A percentile compares a stretch with the other conserved stretches of the same genome.
Conservation (phyloP, 2,329 filamentous ascomycete genomes). For the Exophiala sideris region DNA sequence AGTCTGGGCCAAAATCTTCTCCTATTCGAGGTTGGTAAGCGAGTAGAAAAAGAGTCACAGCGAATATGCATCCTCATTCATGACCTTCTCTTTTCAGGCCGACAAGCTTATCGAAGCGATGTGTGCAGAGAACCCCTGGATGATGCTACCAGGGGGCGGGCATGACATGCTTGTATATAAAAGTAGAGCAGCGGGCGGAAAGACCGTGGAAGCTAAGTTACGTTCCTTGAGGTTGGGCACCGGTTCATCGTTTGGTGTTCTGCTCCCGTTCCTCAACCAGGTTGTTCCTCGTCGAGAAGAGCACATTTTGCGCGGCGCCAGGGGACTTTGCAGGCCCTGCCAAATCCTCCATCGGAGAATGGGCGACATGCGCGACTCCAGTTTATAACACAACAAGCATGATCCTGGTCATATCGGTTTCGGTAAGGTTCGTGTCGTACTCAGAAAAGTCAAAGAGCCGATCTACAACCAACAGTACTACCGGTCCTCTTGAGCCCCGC, state of each 20-base stretch:
- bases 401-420: slow-evolving; percentile 9
- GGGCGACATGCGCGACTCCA: slow-evolving; percentile 7
- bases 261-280: neutral
- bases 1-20: slow-evolving; percentile 5
- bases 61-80: no score
- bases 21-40: neutral
- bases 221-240: neutral
- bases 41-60: no score
- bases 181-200: no score
- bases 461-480: neutral
- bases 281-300: neutral
- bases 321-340: slow-evolving; percentile 3
- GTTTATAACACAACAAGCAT: slow-evolving; percentile 7
- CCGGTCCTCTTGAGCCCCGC: slow-evolving; percentile 2
- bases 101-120: no score
- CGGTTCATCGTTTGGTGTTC: neutral
- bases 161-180: no score
- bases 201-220: no score
- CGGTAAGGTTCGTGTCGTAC: slow-evolving; percentile 5
- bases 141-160: no score
- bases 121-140: no score
- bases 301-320: neutral
- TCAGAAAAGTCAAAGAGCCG: slow-evolving; percentile 5
- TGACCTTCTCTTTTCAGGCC: no score
- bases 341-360: neutral